phyloP scores from a whole-genome alignment of 2,329 filamentous ascomycete genomes.

The Leptographium flavum region DNA sequence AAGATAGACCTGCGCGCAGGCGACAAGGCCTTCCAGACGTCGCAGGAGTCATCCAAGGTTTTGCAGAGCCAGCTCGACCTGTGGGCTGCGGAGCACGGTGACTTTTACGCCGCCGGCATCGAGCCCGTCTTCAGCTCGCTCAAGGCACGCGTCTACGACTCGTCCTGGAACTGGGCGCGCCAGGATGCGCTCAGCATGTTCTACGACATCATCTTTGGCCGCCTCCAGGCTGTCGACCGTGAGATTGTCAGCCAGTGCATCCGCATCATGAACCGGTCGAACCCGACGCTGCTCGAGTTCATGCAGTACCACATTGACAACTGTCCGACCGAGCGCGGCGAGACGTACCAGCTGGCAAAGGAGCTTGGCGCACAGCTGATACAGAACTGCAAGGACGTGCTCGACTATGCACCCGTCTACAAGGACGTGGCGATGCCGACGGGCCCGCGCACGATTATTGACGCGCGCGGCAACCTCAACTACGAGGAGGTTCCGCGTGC shows the following conservation, averaged over 20 bases:
- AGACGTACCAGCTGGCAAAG: slow-evolving; percentile 97
- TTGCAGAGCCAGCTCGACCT: slow-evolving; percentile 88
- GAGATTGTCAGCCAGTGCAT: slow-evolving; percentile 99
- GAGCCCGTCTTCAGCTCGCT: slow-evolving; percentile 85
- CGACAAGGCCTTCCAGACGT: slow-evolving; percentile 79
- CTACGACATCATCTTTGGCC: slow-evolving; percentile 96
- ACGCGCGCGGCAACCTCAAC: slow-evolving; percentile 80
- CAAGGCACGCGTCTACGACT: slow-evolving; percentile 94
- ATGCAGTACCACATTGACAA: slow-evolving; percentile 99
- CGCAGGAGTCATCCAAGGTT: slow-evolving; percentile 72
- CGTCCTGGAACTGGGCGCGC: slow-evolving; percentile 97
- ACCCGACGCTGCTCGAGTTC: slow-evolving; percentile 88
- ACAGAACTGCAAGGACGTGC: slow-evolving; percentile 90
- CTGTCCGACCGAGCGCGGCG: slow-evolving; percentile 88
- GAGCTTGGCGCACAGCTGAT: slow-evolving; percentile 86
- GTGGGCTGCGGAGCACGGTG: slow-evolving; percentile 90
- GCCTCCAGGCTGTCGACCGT: slow-evolving; percentile 81
- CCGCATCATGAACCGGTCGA: slow-evolving; percentile 97
- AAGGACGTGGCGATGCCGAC: slow-evolving; percentile 93
- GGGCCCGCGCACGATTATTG: slow-evolving; percentile 82
- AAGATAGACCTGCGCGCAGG: slow-evolving; percentile 96
- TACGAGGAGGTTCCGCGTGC: slow-evolving; percentile 78
- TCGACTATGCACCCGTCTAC: slow-evolving; percentile 73
- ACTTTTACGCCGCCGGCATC: slow-evolving; percentile 90
- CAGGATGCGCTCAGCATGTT: slow-evolving; percentile 98